Evolutionary conservation across 352 stramenopile species (phyloP).

Genomic region (Pythium sp.): DNA sequence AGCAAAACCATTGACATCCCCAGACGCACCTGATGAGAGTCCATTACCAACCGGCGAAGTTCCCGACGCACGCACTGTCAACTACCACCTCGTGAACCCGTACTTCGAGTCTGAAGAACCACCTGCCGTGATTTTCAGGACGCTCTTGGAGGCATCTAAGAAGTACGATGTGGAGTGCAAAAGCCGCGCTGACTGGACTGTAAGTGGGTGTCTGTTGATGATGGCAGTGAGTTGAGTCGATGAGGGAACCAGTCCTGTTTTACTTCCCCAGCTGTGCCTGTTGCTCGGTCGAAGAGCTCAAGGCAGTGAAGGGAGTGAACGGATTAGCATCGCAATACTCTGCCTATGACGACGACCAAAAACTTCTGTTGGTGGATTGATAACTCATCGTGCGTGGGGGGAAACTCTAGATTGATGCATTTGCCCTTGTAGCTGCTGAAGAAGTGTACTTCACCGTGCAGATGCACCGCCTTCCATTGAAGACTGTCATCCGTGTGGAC

Average conservation of each 20-base stretch:
- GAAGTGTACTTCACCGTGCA: conserved; percentile 67
- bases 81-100: conserved; percentile 65
- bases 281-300: neutral
- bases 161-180: conserved; percentile 49
- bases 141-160: conserved; percentile 45
- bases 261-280: neutral
- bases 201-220: conserved; percentile 32
- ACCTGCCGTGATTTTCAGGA: conserved; percentile 40
- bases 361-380: conserved; percentile 10
- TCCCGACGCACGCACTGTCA: conserved; percentile 41
- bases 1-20: neutral
- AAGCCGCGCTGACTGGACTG: conserved; percentile 54
- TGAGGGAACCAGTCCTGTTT: neutral
- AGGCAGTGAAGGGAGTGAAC: neutral
- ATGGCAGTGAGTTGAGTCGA: conserved; percentile 15
- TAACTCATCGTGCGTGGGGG: neutral
- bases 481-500: conserved; percentile 58
- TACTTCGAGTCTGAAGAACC: conserved; percentile 68
- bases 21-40: neutral
- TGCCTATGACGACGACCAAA: conserved; percentile 19
- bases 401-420: conserved; percentile 53
- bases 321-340: neutral
- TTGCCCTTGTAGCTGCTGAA: conserved; percentile 60
- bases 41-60: conserved; percentile 46
- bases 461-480: conserved; percentile 45